phyloP scores from a whole-genome alignment of 768 basidiomycete species.

The Pisolithus sp. region DNA sequence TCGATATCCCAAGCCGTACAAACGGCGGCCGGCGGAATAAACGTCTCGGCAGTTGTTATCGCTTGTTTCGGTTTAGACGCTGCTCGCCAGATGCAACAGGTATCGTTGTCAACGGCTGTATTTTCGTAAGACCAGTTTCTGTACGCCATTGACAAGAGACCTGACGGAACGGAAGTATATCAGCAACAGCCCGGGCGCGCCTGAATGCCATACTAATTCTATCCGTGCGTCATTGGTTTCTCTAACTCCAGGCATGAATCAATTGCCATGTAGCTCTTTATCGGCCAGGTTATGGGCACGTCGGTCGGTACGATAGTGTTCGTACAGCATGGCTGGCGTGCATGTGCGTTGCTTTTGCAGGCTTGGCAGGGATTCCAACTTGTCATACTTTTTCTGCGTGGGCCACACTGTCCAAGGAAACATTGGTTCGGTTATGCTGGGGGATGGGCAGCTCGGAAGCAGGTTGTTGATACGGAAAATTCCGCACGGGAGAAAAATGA shows the following conservation, averaged over 20 bases:
- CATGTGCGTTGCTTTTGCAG: conserved; percentile 54
- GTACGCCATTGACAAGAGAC: conserved; percentile 3
- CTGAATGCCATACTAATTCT: conserved; percentile 74
- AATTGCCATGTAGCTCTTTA: conserved; percentile 39
- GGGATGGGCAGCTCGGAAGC: conserved; percentile 40
- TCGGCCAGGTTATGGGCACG: conserved; percentile 82
- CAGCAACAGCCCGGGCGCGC: conserved; percentile 51
- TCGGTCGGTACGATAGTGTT: conserved; percentile 69
- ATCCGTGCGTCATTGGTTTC: conserved; percentile 37
- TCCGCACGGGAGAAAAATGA: too few species aligned
- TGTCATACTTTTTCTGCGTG: conserved; percentile 52
- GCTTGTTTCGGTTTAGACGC: conserved; percentile 67
- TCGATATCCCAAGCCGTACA: conserved; percentile 56
- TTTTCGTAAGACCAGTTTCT: conserved; percentile 27
- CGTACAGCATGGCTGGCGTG: conserved; percentile 62
- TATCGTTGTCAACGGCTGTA: conserved; percentile 55
- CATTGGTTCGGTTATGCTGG: conserved; percentile 64
- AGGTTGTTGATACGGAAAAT: conserved; percentile 20
- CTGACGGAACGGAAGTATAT: conserved; percentile 21
- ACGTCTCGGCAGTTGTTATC: conserved; percentile 64
- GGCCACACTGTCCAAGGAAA: conserved; percentile 48
- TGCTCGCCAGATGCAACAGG: conserved; percentile 69
- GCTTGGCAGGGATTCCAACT: conserved; percentile 54
- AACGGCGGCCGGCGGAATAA: conserved; percentile 61
- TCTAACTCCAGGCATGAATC: neutral